Percentiles rank a stretch among this genome's conserved stretches.
phyloP scores from a whole-genome alignment of 2,329 filamentous ascomycete species.

The Pezicula neosporulosa region DNA sequence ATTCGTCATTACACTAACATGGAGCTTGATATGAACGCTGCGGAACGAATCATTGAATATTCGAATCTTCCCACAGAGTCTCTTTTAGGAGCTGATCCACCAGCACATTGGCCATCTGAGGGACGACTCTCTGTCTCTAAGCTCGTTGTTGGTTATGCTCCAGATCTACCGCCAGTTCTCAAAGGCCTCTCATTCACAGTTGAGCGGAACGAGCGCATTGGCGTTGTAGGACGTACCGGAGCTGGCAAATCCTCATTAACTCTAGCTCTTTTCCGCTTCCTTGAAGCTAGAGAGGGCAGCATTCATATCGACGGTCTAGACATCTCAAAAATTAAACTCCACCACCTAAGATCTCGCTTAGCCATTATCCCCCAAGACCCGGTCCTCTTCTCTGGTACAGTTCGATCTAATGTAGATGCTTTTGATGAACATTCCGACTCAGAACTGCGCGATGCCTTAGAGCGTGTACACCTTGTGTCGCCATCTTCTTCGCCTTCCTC shows the following conservation, averaged over 20 bases:
- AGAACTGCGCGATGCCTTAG: conserved; percentile 66
- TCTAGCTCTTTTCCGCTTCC: conserved; percentile 72
- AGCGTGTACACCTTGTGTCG: conserved; percentile 60
- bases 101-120: conserved; percentile 72
- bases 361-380: conserved; percentile 84
- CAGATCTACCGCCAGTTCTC: conserved; percentile 67
- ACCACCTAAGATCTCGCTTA: conserved; percentile 68
- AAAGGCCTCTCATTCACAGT: conserved; percentile 67
- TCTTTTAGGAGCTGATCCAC: conserved; percentile 55
- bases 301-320: conserved; percentile 72
- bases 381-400: conserved; percentile 75
- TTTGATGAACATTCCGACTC: conserved; percentile 67
- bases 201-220: conserved; percentile 64
- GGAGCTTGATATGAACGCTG: conserved; percentile 76
- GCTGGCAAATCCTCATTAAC: conserved; percentile 77
- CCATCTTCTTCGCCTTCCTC: conserved; percentile 8
- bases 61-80: conserved; percentile 64
- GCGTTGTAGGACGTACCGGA: conserved; percentile 75
- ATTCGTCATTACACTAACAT: conserved; percentile 66
- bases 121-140: conserved; percentile 71
- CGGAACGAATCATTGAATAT: conserved; percentile 75
- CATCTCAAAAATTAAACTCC: conserved; percentile 67
- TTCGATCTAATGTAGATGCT: conserved; percentile 74
- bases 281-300: conserved; percentile 63
- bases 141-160: conserved; percentile 68